Evolutionary conservation across 768 basidiomycete genomes (phyloP).

Genomic region (Calocybe indica): DNA sequence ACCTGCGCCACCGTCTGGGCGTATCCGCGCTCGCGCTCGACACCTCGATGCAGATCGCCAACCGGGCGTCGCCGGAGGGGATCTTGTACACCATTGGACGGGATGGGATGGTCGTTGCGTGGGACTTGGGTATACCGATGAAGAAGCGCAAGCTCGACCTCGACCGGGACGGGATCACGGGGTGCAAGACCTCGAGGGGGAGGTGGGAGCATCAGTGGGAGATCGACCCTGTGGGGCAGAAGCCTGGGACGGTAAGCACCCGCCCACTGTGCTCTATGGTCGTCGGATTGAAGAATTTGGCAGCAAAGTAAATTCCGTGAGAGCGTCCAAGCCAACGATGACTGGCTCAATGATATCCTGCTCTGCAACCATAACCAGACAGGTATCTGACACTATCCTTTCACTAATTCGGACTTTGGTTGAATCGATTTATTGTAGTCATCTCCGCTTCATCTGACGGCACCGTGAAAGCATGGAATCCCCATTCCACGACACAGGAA

Average conservation of each 20-base stretch:
- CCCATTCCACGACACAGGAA: slow-evolving; percentile 54
- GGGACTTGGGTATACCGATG: slow-evolving; percentile 76
- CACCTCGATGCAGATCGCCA: slow-evolving; percentile 69
- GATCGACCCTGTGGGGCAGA: slow-evolving; percentile 51
- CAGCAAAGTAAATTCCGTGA: slow-evolving; percentile 74
- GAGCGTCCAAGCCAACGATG: slow-evolving; percentile 82
- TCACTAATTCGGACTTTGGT: too few relatives aligned
- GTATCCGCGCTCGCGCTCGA: slow-evolving; percentile 86
- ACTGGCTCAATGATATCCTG: slow-evolving; percentile 95
- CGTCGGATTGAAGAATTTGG: slow-evolving; percentile 4
- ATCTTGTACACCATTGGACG: slow-evolving; percentile 88
- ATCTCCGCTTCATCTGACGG: slow-evolving; percentile 95
- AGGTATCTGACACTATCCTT: slow-evolving; percentile 37
- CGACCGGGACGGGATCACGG: too few relatives aligned
- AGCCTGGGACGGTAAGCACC: slow-evolving; percentile 45
- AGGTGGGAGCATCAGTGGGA: slow-evolving; percentile 86
- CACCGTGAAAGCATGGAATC: slow-evolving; percentile 89
- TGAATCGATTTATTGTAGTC: slow-evolving; percentile 38
- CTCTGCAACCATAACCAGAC: slow-evolving; percentile 92
- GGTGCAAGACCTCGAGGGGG: slow-evolving; percentile 17
- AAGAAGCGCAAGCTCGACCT: slow-evolving; percentile 33
- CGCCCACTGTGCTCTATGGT: not conserved
- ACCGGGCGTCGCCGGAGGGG: slow-evolving; percentile 62
- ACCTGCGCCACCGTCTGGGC: slow-evolving; percentile 85
- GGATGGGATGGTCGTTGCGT: slow-evolving; percentile 82